phyloP scores from a whole-genome alignment of 2,329 filamentous ascomycete species.

The Trichoderma polysporum region DNA sequence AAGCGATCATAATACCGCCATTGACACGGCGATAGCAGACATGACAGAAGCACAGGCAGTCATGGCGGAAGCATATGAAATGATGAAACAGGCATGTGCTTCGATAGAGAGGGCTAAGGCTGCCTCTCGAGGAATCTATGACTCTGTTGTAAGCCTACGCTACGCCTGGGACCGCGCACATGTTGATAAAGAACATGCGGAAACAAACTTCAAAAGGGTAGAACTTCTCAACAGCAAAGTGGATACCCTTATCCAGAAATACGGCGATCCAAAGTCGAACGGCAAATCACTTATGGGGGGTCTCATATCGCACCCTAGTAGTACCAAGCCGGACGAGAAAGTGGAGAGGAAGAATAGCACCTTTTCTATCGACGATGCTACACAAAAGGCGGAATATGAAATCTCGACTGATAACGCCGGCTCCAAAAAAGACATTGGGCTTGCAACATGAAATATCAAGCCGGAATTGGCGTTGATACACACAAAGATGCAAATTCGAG shows the following conservation, averaged over 20 bases:
- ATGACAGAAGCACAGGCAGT: background rate
- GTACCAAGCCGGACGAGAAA: background rate
- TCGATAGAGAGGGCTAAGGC: background rate
- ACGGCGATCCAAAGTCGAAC: background rate
- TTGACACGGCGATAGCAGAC: background rate
- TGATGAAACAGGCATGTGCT: background rate
- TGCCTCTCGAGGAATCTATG: background rate
- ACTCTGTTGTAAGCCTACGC: background rate
- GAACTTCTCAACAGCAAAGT: background rate
- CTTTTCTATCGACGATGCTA: no score
- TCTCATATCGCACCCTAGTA: background rate
- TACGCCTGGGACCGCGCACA: background rate
- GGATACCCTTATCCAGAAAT: background rate
- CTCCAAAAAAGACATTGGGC: background rate
- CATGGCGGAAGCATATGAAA: background rate
- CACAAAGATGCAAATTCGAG: background rate
- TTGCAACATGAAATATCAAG: background rate
- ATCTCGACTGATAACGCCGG: no score
- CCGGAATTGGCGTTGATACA: background rate
- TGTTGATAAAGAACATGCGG: background rate
- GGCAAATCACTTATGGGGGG: no score
- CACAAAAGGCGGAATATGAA: no score
- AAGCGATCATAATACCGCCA: background rate
- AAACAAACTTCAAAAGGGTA: background rate
- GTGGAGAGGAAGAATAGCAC: rapidly evolving